Evolutionary conservation across 768 basidiomycete species (phyloP).

Genomic region (Russula olivacea): DNA sequence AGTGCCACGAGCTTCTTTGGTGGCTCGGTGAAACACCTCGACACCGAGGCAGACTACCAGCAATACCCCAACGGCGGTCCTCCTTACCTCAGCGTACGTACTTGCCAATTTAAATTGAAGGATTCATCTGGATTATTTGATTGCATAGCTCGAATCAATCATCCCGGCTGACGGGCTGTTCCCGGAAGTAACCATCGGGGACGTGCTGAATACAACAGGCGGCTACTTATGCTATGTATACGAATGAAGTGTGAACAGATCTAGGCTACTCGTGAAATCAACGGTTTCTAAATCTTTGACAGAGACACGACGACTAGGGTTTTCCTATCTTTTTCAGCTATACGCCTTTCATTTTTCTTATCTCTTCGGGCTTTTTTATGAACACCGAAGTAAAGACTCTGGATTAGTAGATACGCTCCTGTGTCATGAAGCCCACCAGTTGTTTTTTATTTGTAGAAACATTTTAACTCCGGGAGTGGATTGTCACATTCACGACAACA

Average conservation of each 20-base stretch:
- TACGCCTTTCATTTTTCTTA: too few relatives aligned
- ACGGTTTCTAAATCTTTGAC: too few relatives aligned
- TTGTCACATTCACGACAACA: too few relatives aligned
- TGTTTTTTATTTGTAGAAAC: too few relatives aligned
- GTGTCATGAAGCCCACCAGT: too few relatives aligned
- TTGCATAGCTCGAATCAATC: conserved; percentile 27
- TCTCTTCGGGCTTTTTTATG: too few relatives aligned
- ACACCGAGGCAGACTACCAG: conserved; percentile 25
- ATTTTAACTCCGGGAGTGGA: too few relatives aligned
- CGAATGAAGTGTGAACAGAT: conserved; percentile 23
- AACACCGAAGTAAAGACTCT: neutral
- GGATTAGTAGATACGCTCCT: neutral
- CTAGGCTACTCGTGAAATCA: too few relatives aligned
- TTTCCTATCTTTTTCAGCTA: too few relatives aligned
- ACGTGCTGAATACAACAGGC: conserved; percentile 32
- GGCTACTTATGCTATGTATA: conserved; percentile 36
- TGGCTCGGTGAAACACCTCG: conserved; percentile 31
- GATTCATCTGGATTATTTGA: neutral
- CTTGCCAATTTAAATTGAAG: neutral
- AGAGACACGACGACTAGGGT: too few relatives aligned
- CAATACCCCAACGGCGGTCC: conserved; percentile 8
- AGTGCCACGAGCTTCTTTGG: conserved; percentile 32
- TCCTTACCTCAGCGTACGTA: conserved; percentile 28
- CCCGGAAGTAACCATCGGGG: conserved; percentile 26
- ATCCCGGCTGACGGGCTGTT: conserved; percentile 28